Conservation (phyloP, 768 basidiomycete species). For the Galerina marginata region DNA sequence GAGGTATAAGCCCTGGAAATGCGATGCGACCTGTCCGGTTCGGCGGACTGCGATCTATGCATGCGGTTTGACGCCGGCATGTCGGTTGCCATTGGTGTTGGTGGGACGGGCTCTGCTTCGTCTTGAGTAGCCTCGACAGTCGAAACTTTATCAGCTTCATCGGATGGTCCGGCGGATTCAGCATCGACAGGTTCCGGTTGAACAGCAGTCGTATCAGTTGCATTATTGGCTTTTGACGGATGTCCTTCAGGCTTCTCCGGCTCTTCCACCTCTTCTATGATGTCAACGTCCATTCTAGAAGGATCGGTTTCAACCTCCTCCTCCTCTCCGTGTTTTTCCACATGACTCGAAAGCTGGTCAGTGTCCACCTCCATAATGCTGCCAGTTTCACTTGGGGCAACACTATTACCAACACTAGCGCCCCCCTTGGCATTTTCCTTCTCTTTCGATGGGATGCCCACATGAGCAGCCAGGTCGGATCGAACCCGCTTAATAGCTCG, state of each 20-base stretch:
- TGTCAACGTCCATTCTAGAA: conserved; percentile 15
- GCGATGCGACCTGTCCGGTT: conserved; percentile 67
- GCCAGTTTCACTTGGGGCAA: not conserved
- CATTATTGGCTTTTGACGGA: conserved; percentile 20
- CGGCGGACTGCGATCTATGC: conserved; percentile 82
- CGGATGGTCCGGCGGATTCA: conserved; percentile 8
- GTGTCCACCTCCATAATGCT: conserved; percentile 3
- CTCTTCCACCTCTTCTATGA: conserved; percentile 32
- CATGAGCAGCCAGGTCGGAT: conserved; percentile 82
- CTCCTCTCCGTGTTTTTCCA: conserved; percentile 15
- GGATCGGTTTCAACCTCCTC: conserved; percentile 8
- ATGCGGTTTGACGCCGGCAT: conserved; percentile 46
- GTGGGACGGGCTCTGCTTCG: conserved; percentile 20
- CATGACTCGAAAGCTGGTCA: conserved; percentile 26
- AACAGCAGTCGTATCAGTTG: conserved; percentile 16
- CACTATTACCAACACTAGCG: not conserved
- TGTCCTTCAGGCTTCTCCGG: conserved; percentile 9
- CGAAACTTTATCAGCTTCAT: conserved; percentile 11
- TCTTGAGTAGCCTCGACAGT: conserved; percentile 19
- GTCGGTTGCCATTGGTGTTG: conserved; percentile 45
- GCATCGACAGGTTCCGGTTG: conserved; percentile 13
- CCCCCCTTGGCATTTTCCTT: conserved; percentile 34
- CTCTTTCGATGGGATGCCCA: conserved; percentile 40
- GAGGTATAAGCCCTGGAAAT: conserved; percentile 64
- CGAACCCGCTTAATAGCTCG: conserved; percentile 87